Evolutionary conservation across 169 alveolate species (phyloP).

Genomic region (Eimeria falciformis): DNA sequence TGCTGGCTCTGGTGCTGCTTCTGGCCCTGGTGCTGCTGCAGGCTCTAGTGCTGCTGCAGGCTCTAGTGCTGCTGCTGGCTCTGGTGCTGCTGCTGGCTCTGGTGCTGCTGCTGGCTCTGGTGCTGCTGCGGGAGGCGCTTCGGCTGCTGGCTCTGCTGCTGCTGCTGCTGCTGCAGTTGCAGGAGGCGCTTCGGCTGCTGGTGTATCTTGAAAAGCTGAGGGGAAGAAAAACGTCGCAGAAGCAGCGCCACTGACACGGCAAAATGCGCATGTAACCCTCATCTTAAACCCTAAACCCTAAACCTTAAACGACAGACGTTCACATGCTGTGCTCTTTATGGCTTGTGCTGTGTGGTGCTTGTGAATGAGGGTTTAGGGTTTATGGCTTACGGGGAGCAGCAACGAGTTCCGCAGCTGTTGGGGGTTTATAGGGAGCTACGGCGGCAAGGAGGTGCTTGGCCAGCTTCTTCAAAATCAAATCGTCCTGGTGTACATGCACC

Average conservation of each 20-base stretch:
- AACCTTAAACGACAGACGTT: too few species aligned
- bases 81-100: background rate
- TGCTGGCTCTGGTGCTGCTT: background rate
- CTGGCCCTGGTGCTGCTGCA: background rate
- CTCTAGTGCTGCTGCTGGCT: background rate
- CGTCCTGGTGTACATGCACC: conserved; percentile 44
- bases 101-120: background rate
- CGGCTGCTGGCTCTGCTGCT: background rate
- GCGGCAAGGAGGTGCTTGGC: background rate
- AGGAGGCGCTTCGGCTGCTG: background rate
- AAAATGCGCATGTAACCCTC: too few species aligned
- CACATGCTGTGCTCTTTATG: too few species aligned
- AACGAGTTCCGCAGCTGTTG: background rate
- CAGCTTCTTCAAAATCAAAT: background rate
- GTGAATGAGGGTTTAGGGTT: conserved; percentile 32
- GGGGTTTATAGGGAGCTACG: background rate
- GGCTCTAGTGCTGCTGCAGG: background rate
- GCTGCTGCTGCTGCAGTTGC: background rate
- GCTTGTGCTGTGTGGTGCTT: too few species aligned
- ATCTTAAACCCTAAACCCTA: too few species aligned
- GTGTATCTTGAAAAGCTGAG: background rate
- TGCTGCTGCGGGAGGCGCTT: background rate
- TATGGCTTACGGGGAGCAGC: conserved; percentile 35
- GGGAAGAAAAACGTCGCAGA: background rate
- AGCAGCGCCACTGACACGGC: background rate